Evolutionary conservation across 441 rosid genomes (phyloP).

Genomic region (Pelargonium citronellum): DNA sequence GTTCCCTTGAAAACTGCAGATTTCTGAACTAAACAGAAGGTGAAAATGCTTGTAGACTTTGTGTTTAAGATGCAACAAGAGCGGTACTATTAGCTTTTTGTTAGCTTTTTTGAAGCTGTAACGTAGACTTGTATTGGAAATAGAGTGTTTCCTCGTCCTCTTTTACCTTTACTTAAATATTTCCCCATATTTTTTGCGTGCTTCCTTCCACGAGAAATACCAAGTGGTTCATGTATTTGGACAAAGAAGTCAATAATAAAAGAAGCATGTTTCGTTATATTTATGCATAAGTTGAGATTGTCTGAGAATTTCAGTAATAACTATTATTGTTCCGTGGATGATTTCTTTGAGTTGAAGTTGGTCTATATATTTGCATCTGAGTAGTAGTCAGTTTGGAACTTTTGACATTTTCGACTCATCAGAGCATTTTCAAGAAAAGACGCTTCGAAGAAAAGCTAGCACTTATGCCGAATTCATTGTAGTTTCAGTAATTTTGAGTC

Average conservation of each 20-base stretch:
- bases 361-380: no score
- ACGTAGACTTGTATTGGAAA: constrained; percentile 17
- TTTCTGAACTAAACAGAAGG: constrained; percentile 13
- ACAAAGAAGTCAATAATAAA: background rate
- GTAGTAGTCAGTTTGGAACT: no score
- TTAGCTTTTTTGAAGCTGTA: constrained; percentile 11
- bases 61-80: constrained; percentile 23
- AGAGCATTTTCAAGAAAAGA: no score
- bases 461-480: no score
- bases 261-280: background rate
- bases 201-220: background rate
- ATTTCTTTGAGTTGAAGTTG: no score
- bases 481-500: no score
- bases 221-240: background rate
- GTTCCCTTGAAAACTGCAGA: constrained; percentile 1
- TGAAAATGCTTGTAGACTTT: constrained; percentile 18
- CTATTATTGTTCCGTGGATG: no score
- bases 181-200: background rate
- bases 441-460: no score
- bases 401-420: no score
- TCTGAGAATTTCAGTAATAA: no score
- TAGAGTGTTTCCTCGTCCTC: constrained; percentile 19
- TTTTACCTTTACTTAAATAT: background rate
- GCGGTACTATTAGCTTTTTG: constrained; percentile 9
- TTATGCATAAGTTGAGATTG: no score